phyloP scores from a whole-genome alignment of 352 stramenopile genomes.

The Pythium oligandrum region DNA sequence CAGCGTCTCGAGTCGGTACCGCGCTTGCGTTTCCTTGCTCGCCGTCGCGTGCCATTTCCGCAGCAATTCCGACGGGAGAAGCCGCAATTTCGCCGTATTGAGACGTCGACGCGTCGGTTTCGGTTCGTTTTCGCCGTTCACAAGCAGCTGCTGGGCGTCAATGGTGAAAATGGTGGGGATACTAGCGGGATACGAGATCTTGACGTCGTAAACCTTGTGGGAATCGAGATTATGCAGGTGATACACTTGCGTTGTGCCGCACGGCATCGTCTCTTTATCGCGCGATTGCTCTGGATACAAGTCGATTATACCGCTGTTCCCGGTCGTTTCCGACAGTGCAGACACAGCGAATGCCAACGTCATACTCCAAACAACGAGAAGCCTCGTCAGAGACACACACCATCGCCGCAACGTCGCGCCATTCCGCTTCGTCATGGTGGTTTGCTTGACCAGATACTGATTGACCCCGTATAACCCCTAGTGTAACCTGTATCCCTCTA shows the following conservation, averaged over 20 bases:
- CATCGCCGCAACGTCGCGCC: not conserved
- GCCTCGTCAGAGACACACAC: not conserved
- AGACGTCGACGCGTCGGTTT: conserved; percentile 33
- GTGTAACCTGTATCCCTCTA: not conserved
- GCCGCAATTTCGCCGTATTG: conserved; percentile 66
- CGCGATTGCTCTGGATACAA: conserved; percentile 43
- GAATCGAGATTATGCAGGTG: conserved; percentile 43
- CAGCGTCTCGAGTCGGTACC: not conserved
- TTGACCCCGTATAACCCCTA: too few relatives aligned
- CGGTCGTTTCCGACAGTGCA: conserved; percentile 1
- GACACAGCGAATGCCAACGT: conserved; percentile 5
- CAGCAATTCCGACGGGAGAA: conserved; percentile 39
- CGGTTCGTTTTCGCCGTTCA: conserved; percentile 14
- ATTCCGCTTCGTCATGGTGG: too few relatives aligned
- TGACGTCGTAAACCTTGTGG: conserved; percentile 59
- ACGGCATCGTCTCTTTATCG: conserved; percentile 30
- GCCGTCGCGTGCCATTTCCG: conserved; percentile 13
- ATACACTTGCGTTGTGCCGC: conserved; percentile 45
- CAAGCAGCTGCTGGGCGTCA: conserved; percentile 35
- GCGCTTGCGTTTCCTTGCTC: conserved; percentile 3
- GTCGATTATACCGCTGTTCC: conserved; percentile 9
- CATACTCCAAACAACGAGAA: conserved; percentile 7
- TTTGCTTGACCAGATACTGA: too few relatives aligned
- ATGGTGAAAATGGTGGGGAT: conserved; percentile 51
- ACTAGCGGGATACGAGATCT: conserved; percentile 68